Conservation (phyloP, 768 basidiomycete species). For the Macrolepiota dolichaula region DNA sequence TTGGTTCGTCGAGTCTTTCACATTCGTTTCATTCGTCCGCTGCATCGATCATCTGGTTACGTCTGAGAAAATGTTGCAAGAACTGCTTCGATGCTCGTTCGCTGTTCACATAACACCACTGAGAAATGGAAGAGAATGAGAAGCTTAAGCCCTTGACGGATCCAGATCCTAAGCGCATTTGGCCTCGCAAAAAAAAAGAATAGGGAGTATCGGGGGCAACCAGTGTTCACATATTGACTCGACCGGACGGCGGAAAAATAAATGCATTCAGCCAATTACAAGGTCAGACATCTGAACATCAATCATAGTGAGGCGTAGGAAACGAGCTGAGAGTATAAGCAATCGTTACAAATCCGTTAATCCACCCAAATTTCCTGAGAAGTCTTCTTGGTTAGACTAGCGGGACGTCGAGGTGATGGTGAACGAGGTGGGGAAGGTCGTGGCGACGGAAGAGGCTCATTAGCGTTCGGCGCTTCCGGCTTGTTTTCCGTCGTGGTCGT, state of each 20-base stretch:
- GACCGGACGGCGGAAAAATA: too few relatives aligned
- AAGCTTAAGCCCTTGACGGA: too few relatives aligned
- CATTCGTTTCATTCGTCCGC: slow-evolving; percentile 48
- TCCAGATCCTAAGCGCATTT: too few relatives aligned
- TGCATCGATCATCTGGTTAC: slow-evolving; percentile 40
- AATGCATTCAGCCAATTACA: too few relatives aligned
- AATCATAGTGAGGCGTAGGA: background rate
- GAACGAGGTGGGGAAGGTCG: slow-evolving; percentile 9
- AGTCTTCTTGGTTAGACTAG: background rate
- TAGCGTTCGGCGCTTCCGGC: background rate
- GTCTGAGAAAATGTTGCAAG: too few relatives aligned
- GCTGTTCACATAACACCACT: too few relatives aligned
- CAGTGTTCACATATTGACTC: too few relatives aligned
- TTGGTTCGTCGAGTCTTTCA: slow-evolving; percentile 87
- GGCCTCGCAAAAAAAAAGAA: too few relatives aligned
- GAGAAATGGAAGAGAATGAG: too few relatives aligned
- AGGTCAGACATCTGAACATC: background rate
- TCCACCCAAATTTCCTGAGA: background rate
- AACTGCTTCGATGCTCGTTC: too few relatives aligned
- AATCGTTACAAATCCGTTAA: background rate
- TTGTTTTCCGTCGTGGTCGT: background rate
- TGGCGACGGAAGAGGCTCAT: slow-evolving; percentile 6
- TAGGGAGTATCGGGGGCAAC: background rate
- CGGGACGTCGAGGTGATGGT: background rate
- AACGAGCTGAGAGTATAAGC: background rate